Percentiles rank a stretch among this genome's conserved stretches.
Evolutionary conservation across 2,329 filamentous ascomycete species (phyloP).

Genomic region (Xylaria hypoxylon): DNA sequence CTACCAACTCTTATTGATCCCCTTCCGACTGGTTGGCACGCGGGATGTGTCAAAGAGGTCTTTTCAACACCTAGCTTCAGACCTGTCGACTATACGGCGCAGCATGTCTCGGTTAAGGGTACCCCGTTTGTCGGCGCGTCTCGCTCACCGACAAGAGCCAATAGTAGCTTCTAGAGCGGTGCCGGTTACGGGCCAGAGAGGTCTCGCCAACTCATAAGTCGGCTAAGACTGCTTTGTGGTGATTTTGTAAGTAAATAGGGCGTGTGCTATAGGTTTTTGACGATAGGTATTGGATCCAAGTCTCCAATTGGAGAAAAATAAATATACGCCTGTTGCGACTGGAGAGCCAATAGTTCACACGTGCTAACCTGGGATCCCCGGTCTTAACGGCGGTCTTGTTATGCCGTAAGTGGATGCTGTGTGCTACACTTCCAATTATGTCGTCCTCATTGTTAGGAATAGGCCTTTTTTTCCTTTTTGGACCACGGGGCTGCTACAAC

Average conservation of each 20-base stretch:
- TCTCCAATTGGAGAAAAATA: neutral
- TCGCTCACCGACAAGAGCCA: conserved; percentile 36
- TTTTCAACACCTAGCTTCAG: conserved; percentile 3
- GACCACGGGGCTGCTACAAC: conserved; percentile 13
- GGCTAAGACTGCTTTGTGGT: too few species aligned
- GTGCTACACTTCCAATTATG: neutral
- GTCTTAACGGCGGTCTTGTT: conserved; percentile 18
- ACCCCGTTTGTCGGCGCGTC: conserved; percentile 26
- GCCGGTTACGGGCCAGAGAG: neutral
- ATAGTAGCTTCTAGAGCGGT: conserved; percentile 11
- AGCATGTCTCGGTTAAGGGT: conserved; percentile 24
- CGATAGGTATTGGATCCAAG: neutral
- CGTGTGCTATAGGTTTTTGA: too few species aligned
- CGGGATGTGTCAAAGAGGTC: conserved; percentile 15
- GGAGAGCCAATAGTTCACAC: conserved; percentile 1
- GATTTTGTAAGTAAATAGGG: neutral
- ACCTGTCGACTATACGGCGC: neutral
- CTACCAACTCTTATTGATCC: conserved; percentile 1
- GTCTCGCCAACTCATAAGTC: conserved; percentile 10
- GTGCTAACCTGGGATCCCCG: conserved; percentile 20
- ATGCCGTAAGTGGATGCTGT: conserved; percentile 25
- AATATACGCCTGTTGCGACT: conserved; percentile 1
- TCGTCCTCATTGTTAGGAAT: neutral
- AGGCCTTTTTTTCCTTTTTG: conserved; percentile 11
- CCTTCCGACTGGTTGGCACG: conserved; percentile 16